Base-by-base conservation (phyloP, 208 protist species). In the Acanthamoeba rhysodes region DNA sequence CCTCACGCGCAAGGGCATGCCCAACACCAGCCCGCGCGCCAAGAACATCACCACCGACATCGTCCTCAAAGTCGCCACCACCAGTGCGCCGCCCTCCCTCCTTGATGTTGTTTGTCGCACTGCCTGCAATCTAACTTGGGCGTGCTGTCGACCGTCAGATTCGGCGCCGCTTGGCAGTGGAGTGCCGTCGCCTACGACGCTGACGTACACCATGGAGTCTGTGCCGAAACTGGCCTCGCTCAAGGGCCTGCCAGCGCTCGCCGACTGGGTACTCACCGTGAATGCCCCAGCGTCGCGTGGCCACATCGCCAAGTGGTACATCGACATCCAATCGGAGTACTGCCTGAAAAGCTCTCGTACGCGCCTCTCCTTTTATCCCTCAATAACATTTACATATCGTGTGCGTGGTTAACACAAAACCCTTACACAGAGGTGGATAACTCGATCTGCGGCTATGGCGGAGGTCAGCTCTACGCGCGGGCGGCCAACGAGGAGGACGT, bases 221-320 rank as follows among this genome's bases (percentile, higher is more conserved):
- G 45, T 53, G 37, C 74, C 74, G 20, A 37, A 37, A 9, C 45
- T 87, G 48, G 74, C 29, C 14, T 14, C 74, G 22, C n/a, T 84
- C 74, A 87, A 37, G 48, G 37, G 45, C 27, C 22, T 87, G 37
- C 78, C 78, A 24, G 78, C 78, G 7, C 20, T 87, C 20, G 78
- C 78, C 48, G 78, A 87, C 45, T 87, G 78, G 78, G 16, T 14
- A 14, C 78, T 87, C 24, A 59, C 37, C 0, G 50, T 24, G 22
- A 10, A 41, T 5, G 41, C 41, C 41, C 41, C 41, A 45, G 41
- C 41, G 41, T 5, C 27, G 20, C 45, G 45, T 0, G 78, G 78
- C 37, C 78, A 87, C 78, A 34, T 87, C 34, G 41, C 41, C 41
- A 87, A 87, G 48, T 87, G 78, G 78, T 62, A 29, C n/a, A 24